phyloP scores from a whole-genome alignment of 768 basidiomycete species.

The Pulveroboletus frians region DNA sequence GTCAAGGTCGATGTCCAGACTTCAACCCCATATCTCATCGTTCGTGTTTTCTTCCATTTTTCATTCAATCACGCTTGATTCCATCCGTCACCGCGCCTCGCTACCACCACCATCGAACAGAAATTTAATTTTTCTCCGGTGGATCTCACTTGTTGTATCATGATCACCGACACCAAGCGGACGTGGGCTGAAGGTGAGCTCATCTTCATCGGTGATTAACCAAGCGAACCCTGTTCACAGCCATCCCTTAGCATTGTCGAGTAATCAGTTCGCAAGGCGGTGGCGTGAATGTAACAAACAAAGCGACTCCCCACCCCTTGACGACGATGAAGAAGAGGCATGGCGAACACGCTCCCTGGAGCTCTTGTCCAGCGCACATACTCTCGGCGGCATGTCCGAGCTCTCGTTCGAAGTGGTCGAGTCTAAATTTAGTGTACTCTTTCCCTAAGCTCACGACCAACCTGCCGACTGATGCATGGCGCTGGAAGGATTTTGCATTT shows the following conservation, averaged over 20 bases:
- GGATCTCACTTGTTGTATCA: constrained; percentile 53
- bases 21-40: constrained; percentile 68
- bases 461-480: constrained; percentile 13
- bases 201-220: constrained; percentile 20
- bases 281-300: constrained; percentile 59
- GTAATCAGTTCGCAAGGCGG: constrained; percentile 58
- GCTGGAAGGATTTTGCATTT: constrained; percentile 59
- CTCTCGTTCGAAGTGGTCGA: constrained; percentile 55
- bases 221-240: constrained; percentile 14
- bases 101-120: constrained; percentile 32
- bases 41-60: constrained; percentile 35
- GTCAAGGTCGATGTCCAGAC: constrained; percentile 55
- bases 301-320: constrained; percentile 25
- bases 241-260: constrained; percentile 41
- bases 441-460: neutral
- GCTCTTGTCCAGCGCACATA: constrained; percentile 54
- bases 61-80: constrained; percentile 7
- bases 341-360: constrained; percentile 57
- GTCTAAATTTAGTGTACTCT: constrained; percentile 53
- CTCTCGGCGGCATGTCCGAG: constrained; percentile 54
- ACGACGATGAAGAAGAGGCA: constrained; percentile 46
- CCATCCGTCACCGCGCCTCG: constrained; percentile 1
- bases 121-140: constrained; percentile 57
- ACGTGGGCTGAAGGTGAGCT: constrained; percentile 70
- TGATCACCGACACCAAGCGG: constrained; percentile 70